Conservation (phyloP, 2,329 filamentous ascomycete genomes). For the Calonectria crousiana region DNA sequence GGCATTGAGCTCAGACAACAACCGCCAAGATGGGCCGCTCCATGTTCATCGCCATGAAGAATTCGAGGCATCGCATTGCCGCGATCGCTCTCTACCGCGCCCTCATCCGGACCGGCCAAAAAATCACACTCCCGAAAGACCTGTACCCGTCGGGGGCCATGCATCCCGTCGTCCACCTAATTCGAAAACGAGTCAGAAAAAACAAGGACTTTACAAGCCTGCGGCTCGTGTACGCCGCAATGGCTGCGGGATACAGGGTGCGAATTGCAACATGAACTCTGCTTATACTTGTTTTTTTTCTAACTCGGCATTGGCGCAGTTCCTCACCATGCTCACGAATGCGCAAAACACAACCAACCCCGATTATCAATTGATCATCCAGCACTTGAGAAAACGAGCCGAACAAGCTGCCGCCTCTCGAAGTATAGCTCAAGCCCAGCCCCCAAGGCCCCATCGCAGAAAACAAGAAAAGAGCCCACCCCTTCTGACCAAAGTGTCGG, state of each 20-base stretch:
- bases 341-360: constrained; percentile 52
- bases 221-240: constrained; percentile 70
- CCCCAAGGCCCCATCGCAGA: constrained; percentile 25
- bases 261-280: neutral
- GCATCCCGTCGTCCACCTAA: constrained; percentile 66
- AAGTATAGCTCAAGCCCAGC: constrained; percentile 27
- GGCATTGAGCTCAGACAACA: neutral
- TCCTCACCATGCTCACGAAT: constrained; percentile 55
- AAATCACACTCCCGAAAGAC: constrained; percentile 65
- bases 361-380: constrained; percentile 57
- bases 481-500: constrained; percentile 50
- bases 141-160: constrained; percentile 40
- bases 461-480: constrained; percentile 30
- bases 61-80: constrained; percentile 66
- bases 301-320: constrained; percentile 43
- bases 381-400: constrained; percentile 53
- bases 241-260: constrained; percentile 78
- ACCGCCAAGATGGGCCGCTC: constrained; percentile 44
- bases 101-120: constrained; percentile 70
- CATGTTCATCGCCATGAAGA: constrained; percentile 60
- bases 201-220: constrained; percentile 70
- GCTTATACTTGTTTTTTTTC: neutral
- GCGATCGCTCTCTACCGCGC: constrained; percentile 79
- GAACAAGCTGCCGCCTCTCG: constrained; percentile 38
- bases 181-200: constrained; percentile 72